These are phyloP conservation scores for Stygiomarasmius scandens DNA, from an alignment of 1,284 basidiomycete genomes.

Conservation along the genomic window DNA sequence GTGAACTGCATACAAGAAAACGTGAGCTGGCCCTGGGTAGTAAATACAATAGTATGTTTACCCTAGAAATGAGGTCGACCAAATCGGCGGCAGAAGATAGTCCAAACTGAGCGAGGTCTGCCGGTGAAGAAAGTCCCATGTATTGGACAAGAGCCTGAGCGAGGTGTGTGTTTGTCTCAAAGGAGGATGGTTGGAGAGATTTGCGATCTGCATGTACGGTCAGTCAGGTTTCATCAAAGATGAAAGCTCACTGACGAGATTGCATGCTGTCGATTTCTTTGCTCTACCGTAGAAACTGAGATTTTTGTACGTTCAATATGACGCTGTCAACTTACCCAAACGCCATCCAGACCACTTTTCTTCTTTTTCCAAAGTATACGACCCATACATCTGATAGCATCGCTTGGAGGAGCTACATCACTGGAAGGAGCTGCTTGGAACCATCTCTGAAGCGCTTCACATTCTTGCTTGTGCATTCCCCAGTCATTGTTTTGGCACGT, in stretches of 20 bases:
- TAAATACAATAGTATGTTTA: slow-evolving; percentile 31
- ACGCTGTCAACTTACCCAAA: slow-evolving; percentile 56
- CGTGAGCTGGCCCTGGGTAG: slow-evolving; percentile 1
- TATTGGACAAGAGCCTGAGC: slow-evolving; percentile 74
- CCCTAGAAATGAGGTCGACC: slow-evolving; percentile 72
- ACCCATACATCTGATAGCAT: slow-evolving; percentile 76
- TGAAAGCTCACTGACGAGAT: slow-evolving; percentile 58
- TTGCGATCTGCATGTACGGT: slow-evolving; percentile 46
- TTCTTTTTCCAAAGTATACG: slow-evolving; percentile 72
- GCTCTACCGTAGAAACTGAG: slow-evolving; percentile 46
- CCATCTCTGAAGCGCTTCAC: slow-evolving; percentile 66
- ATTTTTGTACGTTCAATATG: neutral
- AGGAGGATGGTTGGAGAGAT: slow-evolving; percentile 47
- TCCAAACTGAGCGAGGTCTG: slow-evolving; percentile 59
- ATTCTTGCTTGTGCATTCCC: slow-evolving; percentile 78
- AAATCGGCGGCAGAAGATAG: slow-evolving; percentile 61
- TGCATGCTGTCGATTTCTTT: slow-evolving; percentile 71
- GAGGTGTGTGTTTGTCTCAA: slow-evolving; percentile 64
- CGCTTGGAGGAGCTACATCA: slow-evolving; percentile 59
- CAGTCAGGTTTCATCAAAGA: neutral
- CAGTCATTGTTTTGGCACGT: slow-evolving; percentile 81
- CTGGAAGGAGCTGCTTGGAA: slow-evolving; percentile 47
- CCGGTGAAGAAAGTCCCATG: slow-evolving; percentile 57
- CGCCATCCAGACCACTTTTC: slow-evolving; percentile 53
- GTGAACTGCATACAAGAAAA: slow-evolving; percentile 58